A percentile compares a stretch with the other conserved stretches of the same genome.
These are phyloP conservation scores for Chamaecrista fasciculata DNA, from an alignment of 306 rosid genomes.

Conservation along the genomic window DNA sequence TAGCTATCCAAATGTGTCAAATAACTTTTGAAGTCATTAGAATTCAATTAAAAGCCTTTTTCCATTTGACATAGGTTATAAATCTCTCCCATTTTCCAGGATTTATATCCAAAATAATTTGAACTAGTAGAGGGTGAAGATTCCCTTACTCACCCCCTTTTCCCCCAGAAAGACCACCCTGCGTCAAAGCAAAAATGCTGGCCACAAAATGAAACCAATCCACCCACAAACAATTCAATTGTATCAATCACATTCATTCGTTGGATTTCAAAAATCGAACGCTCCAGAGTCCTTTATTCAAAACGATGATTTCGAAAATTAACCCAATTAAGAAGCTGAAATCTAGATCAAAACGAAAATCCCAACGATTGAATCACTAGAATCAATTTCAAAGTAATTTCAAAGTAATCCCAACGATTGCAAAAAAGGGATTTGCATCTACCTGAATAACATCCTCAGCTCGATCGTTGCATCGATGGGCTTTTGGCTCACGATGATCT, in stretches of 20 bases:
- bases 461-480: conserved; percentile 95
- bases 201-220: not conserved
- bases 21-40: not conserved
- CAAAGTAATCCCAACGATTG: not conserved
- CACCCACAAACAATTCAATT: not conserved
- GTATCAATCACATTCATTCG: not conserved
- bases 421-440: not conserved
- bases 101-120: not conserved
- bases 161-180: not conserved
- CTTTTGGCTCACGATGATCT: conserved; percentile 73
- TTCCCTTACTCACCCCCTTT: not conserved
- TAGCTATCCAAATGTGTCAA: not conserved
- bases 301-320: not conserved
- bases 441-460: conserved; percentile 91
- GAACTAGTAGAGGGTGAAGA: not conserved
- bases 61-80: not conserved
- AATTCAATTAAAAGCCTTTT: not conserved
- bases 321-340: not conserved
- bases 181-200: not conserved
- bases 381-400: not conserved
- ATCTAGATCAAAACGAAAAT: not conserved
- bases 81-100: conserved; percentile 13
- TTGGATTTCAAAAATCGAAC: no score
- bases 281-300: not conserved
- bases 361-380: not conserved